These are phyloP conservation scores for Prunus persica DNA, from an alignment of 306 rosid genomes.

Conservation along the genomic window Prunus_persica_NCBIv2 NC_034016.1:4819501-4820000, in stretches of 20 bases:
- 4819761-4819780: not conserved
- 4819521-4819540: not conserved
- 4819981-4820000: not conserved
- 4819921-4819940: not conserved
- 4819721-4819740: not conserved
- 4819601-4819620: not conserved
- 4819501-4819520: too few relatives aligned
- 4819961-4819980: too few relatives aligned
- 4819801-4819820: not conserved
- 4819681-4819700: not conserved
- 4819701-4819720: not conserved
- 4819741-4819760: too few relatives aligned
- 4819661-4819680: too few relatives aligned
- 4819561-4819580: not conserved
- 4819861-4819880: not conserved
- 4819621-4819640: not conserved
- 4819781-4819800: not conserved
- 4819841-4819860: not conserved
- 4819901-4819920: too few relatives aligned
- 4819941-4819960: too few relatives aligned
- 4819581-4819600: not conserved
- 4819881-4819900: too few relatives aligned
- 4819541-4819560: not conserved
- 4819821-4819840: not conserved
- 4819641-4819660: not conserved